Evolutionary conservation across 2,329 filamentous ascomycete genomes (phyloP).

Genomic region (Ciborinia camelliae): DNA sequence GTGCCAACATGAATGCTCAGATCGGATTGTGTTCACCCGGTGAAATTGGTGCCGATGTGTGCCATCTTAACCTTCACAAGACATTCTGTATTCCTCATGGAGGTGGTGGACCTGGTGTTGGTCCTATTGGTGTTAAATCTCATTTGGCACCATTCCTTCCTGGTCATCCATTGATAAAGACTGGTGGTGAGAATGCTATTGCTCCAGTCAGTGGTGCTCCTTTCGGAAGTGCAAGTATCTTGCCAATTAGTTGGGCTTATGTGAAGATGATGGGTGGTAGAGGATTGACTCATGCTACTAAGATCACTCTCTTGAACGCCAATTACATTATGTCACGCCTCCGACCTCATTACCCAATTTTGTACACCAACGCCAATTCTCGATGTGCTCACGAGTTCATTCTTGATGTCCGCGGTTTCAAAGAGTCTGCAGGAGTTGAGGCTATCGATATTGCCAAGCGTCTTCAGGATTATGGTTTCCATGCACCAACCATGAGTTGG

Average conservation of each 20-base stretch:
- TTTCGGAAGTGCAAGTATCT: conserved; percentile 85
- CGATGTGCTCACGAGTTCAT: conserved; percentile 98
- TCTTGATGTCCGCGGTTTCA: conserved; percentile 81
- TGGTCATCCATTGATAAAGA: conserved; percentile 57
- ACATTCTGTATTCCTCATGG: conserved; percentile 98
- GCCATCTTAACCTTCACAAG: conserved; percentile 97
- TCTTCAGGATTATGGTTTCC: conserved; percentile 95
- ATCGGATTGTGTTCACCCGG: conserved; percentile 93
- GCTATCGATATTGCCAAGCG: conserved; percentile 95
- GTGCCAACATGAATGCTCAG: conserved; percentile 97
- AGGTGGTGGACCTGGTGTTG: conserved; percentile 88
- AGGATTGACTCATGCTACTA: conserved; percentile 84
- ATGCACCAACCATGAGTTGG: conserved; percentile 96
- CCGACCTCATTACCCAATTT: conserved; percentile 78
- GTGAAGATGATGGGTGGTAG: conserved; percentile 87
- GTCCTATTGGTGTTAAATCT: conserved; percentile 85
- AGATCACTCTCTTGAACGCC: conserved; percentile 89
- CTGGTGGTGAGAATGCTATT: conserved; percentile 55
- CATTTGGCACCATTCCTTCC: conserved; percentile 77
- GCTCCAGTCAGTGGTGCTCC: conserved; percentile 76
- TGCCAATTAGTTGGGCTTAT: conserved; percentile 93
- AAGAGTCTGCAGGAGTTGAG: conserved; percentile 77
- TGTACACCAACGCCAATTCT: conserved; percentile 87
- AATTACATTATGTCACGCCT: conserved; percentile 94
- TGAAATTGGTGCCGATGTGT: conserved; percentile 93